These are phyloP conservation scores for Xylariaceae sp. DNA, from an alignment of 2,329 filamentous ascomycete genomes.

Conservation along the genomic window DNA sequence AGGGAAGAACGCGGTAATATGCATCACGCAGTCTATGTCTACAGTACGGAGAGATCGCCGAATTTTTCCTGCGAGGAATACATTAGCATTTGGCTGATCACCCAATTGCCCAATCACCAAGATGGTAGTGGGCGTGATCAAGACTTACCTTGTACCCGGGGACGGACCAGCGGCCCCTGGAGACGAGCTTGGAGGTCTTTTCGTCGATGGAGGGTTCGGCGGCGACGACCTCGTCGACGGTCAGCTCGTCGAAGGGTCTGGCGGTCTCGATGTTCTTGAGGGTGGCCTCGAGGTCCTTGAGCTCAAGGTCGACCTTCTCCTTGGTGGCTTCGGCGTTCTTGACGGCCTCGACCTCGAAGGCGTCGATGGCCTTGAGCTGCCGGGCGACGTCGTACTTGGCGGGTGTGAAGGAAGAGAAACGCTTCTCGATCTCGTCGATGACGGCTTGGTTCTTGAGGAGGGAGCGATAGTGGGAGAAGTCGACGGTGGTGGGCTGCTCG, in stretches of 20 bases:
- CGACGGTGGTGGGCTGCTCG: slow-evolving; percentile 80
- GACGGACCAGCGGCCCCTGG: slow-evolving; percentile 97
- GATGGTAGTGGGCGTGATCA: neutral
- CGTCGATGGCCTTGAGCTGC: slow-evolving; percentile 97
- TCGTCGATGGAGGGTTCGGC: slow-evolving; percentile 96
- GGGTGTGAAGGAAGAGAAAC: slow-evolving; percentile 88
- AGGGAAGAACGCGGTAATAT: slow-evolving; percentile 40
- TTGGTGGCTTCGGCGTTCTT: slow-evolving; percentile 98
- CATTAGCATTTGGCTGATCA: slow-evolving; percentile 39
- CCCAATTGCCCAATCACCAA: neutral
- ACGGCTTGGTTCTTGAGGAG: slow-evolving; percentile 94
- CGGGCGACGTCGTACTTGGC: slow-evolving; percentile 85
- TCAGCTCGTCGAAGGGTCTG: slow-evolving; percentile 92
- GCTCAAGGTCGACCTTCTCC: slow-evolving; percentile 89
- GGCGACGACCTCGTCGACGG: slow-evolving; percentile 92
- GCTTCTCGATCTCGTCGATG: slow-evolving; percentile 95
- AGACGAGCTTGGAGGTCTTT: slow-evolving; percentile 90
- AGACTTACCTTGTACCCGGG: slow-evolving; percentile 89
- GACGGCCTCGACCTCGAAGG: slow-evolving; percentile 93
- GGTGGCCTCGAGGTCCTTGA: slow-evolving; percentile 90
- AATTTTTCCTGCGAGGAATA: slow-evolving; percentile 78
- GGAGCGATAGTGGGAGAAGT: slow-evolving; percentile 90
- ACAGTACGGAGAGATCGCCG: slow-evolving; percentile 92
- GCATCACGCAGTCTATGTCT: slow-evolving; percentile 42
- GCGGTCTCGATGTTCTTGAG: slow-evolving; percentile 96